Conservation (phyloP, 2,329 filamentous ascomycete species). For the Aspergillus hiratsukae region DNA sequence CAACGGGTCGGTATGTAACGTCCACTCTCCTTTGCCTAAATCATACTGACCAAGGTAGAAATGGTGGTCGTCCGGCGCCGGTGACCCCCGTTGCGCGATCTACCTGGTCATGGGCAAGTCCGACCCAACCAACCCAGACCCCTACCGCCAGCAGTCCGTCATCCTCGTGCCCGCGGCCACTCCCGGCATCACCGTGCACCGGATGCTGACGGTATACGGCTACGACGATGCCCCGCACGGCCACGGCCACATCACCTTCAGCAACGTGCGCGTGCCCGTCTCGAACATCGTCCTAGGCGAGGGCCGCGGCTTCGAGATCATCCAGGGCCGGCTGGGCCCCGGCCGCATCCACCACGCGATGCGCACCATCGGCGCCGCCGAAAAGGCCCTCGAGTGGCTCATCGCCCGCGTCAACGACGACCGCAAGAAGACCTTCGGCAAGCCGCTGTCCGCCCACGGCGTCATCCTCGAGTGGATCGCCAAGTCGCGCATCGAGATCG, state of each 20-base stretch:
- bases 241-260: conserved; percentile 87
- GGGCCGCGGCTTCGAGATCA: conserved; percentile 95
- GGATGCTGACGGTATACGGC: conserved; percentile 91
- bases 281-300: conserved; percentile 85
- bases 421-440: conserved; percentile 84
- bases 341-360: conserved; percentile 98
- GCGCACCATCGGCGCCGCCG: conserved; percentile 86
- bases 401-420: conserved; percentile 91
- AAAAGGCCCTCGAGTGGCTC: conserved; percentile 91
- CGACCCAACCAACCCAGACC: conserved; percentile 67
- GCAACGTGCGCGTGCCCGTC: conserved; percentile 81
- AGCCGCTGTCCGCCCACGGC: conserved; percentile 80
- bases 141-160: conserved; percentile 90
- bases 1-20: conserved; percentile 68
- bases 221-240: conserved; percentile 98
- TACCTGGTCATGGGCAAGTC: conserved; percentile 98
- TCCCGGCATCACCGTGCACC: conserved; percentile 84
- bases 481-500: conserved; percentile 87
- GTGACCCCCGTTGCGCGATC: conserved; percentile 84
- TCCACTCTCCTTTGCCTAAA: not conserved
- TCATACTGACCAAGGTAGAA: conserved; percentile 53
- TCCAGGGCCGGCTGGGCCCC: conserved; percentile 91
- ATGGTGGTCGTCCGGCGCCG: conserved; percentile 98
- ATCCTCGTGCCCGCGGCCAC: conserved; percentile 77
- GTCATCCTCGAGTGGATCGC: conserved; percentile 95